phyloP scores from a whole-genome alignment of 495 filamentous ascomycete genomes.

The Delitschia confertaspora region DNA sequence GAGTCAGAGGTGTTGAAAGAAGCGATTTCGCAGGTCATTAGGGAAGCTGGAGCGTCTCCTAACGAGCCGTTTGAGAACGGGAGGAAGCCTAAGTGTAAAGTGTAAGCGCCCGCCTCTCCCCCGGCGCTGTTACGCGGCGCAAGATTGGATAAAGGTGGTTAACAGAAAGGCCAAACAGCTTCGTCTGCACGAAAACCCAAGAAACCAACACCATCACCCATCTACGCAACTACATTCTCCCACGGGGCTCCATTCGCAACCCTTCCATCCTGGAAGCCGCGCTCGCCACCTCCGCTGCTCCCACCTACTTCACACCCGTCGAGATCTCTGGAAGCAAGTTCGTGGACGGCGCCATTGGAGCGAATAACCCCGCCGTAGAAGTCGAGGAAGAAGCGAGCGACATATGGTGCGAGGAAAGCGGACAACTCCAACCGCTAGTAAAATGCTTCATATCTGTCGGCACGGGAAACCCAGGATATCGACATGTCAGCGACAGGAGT shows the following conservation, averaged over 20 bases:
- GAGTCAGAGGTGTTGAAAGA: conserved; percentile 2
- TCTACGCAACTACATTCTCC: conserved; percentile 6
- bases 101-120: conserved; percentile 1
- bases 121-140: no score
- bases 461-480: conserved; percentile 9
- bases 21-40: conserved; percentile 8
- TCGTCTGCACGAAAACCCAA: conserved; percentile 9
- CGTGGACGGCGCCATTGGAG: conserved; percentile 24
- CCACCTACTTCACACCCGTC: conserved; percentile 24
- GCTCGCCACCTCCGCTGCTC: conserved; percentile 13
- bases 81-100: conserved; percentile 3
- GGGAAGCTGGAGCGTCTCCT: neutral
- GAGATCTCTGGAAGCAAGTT: conserved; percentile 34
- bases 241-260: neutral
- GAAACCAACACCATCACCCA: conserved; percentile 7
- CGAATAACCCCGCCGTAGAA: conserved; percentile 15
- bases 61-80: conserved; percentile 7
- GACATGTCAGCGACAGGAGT: neutral
- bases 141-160: no score
- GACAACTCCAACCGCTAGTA: conserved; percentile 15
- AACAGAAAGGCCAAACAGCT: no score
- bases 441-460: conserved; percentile 38
- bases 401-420: conserved; percentile 26
- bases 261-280: conserved; percentile 13
- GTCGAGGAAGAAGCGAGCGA: conserved; percentile 12